Conservation (phyloP, 768 basidiomycete species). For the Agrocybe chaxingu region DNA sequence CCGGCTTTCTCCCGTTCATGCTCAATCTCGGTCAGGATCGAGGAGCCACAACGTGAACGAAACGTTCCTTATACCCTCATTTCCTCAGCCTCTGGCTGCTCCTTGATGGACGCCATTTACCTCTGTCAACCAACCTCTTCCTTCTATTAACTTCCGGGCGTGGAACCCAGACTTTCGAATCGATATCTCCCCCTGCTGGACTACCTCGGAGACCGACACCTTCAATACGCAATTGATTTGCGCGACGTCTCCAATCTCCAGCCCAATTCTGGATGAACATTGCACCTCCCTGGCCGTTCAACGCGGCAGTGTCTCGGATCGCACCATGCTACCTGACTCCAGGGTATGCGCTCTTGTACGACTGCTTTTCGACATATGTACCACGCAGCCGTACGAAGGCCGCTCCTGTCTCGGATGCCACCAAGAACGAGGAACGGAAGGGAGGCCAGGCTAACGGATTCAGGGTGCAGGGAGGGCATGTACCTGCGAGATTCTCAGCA, state of each 20-base stretch:
- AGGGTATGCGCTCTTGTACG: too few species aligned
- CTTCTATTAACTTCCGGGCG: conserved; percentile 7
- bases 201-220: neutral
- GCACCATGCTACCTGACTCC: neutral
- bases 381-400: too few species aligned
- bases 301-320: neutral
- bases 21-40: conserved; percentile 21
- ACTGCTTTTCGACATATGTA: too few species aligned
- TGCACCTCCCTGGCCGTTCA: neutral
- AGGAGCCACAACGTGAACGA: conserved; percentile 17
- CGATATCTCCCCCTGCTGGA: conserved; percentile 6
- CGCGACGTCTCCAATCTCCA: neutral
- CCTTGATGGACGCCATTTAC: conserved; percentile 18
- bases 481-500: too few species aligned
- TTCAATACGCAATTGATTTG: conserved; percentile 14
- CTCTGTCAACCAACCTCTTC: conserved; percentile 12
- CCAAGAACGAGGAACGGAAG: too few species aligned
- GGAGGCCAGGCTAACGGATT: too few species aligned
- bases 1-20: conserved; percentile 11
- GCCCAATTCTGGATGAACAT: neutral
- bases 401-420: too few species aligned
- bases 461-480: too few species aligned
- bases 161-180: conserved; percentile 2
- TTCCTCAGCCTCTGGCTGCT: conserved; percentile 10
- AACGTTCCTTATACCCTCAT: conserved; percentile 18